Evolutionary conservation across 768 basidiomycete species (phyloP), one percentile per base, ranked within the genome.

Genomic region (Boletus rubropictus): DNA sequence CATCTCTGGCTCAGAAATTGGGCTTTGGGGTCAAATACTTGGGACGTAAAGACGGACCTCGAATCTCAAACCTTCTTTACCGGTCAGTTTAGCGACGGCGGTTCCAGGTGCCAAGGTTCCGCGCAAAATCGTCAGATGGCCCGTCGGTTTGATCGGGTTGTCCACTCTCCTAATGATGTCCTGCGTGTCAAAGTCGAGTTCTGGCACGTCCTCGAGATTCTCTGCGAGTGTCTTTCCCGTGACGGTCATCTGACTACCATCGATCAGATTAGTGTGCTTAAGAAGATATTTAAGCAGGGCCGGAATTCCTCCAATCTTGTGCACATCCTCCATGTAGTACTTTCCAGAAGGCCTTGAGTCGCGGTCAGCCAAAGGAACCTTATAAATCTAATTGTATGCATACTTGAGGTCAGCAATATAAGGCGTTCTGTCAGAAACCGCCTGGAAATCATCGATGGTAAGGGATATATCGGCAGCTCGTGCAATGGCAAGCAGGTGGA

Each of bases 61-160:
- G 54, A 96, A 96, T 18, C 69, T 74, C 42, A 80, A 65, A 5
- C 93, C 93, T 68, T 96, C 93, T 67, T 94, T 93, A 12, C 93
- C 92, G 6, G 93, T 95, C 52, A 96, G 72, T 68, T 97, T 97
- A 14, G 91, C 89, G 17, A 97, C 92, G 24, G 90, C 85, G 1
- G 84, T 83, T 40, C 78, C 87, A 0, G 93, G 93, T 3, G 88
- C 84, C 35, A 97, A 72, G 66, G 88, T 93, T n/a, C 93, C 93
- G 42, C 82, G 78, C 51, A 97, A 67, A 57, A 97, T 91, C 11
- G 82, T 83, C 56, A 96, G 67, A 67, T 95, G 93, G 1, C 93
- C 93, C 3, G 84, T 91, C 20, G 72, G 60, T 63, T 96, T 95
- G 69, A 96, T 86, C 9, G 93, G 89, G 59, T 90, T 77, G 22